Base-by-base conservation (phyloP, 257 asterid species). In the Plantago elongata region DNA sequence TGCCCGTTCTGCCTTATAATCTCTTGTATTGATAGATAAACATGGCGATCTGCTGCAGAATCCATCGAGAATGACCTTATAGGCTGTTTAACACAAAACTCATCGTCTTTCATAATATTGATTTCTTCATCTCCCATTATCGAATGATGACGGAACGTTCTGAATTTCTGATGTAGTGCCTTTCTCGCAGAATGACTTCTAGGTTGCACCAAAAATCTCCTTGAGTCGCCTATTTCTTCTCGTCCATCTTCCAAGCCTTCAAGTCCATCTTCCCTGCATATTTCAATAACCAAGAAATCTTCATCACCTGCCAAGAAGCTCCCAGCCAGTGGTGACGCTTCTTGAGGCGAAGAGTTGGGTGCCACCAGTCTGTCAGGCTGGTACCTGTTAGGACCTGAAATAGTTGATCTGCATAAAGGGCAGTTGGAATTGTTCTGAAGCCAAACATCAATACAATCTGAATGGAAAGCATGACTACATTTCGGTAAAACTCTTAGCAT, bases 371-470 rank as follows among this genome's bases (percentile, higher is more conserved):
- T 52, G 13, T 81, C 84, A 0, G 70, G 30, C 34, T 67, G 73
- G 51, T 72, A 62, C 45, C 77, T 40, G 40, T 75, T 68, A 13
- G 63, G 59, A 30, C 97, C 94, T 0, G 85, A 87, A 58, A 90
- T 84, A 51, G 83, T 69, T 7, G 95, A 76, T 49, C 97, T 74
- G 68, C 97, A 90, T 34, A 87, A 66, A 37, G 97, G 97, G 72
- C 97, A 90, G 67, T 77, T 90, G 13, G 93, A 74, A 69, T 83
- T 84, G 70, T 47, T 79, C 45, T 72, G 82, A 6, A 90, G 79
- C 97, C 97, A 90, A 5, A 87, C 68, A 48, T 87, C 97, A 30
- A 87, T 83, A 75, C 97, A 90, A 48, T 90, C 97, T 1, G 83
- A 38, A 40, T 87, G 97, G 62, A 90, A 90, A 0, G 88, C 92